Base-by-base conservation (phyloP, 2,329 filamentous ascomycete genomes). In the Sarocladium strictum region DNA sequence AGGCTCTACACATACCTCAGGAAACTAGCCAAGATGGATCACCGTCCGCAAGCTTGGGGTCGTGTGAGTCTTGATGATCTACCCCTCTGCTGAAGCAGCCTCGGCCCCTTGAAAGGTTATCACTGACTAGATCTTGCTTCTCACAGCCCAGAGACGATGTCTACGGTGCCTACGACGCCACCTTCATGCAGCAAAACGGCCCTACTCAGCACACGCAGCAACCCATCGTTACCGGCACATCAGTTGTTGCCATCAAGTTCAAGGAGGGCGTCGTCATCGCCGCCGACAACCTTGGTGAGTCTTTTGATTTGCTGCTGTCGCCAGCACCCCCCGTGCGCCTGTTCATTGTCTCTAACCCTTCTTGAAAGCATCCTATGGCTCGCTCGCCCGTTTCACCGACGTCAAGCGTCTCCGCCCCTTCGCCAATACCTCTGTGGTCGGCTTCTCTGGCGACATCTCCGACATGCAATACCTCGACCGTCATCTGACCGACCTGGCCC, bases 401-500 rank as follows among this genome's bases (percentile, higher is more conserved):
- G 90, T 97, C 69, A 95, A 97, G 77, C 92, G 94, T 68, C 86
- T 99, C 62, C 90, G 90, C 64, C 81, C 85, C 64, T 97, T 97
- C 74, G 90, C 91, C 74, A 80, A 85, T 61, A 84, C 86, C 60
- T 86, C 90, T 27, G 83, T 97, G 57, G 80, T 99, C 67, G 94
- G 94, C 65, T 96, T 97, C 75, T 90, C 91, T 70, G 94, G 94
- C 71, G 94, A 99, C 76, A 87, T 99, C 64, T 96, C 90, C 60
- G 94, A 99, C 78, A 97, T 99, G 94, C 94, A 99, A 78, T 95
- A 95, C 78, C 85, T 99, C 62, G 89, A 96, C 81, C 86, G 94
- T 63, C 84, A 96, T 66, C 86, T 99, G 63, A 86, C 82, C 67
- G 87, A 89, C 59, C 87, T 97, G 64, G 85, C 89, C 69, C 90